Conservation (phyloP, 2,329 filamentous ascomycete species). For the Trichophyton equinum region DNA sequence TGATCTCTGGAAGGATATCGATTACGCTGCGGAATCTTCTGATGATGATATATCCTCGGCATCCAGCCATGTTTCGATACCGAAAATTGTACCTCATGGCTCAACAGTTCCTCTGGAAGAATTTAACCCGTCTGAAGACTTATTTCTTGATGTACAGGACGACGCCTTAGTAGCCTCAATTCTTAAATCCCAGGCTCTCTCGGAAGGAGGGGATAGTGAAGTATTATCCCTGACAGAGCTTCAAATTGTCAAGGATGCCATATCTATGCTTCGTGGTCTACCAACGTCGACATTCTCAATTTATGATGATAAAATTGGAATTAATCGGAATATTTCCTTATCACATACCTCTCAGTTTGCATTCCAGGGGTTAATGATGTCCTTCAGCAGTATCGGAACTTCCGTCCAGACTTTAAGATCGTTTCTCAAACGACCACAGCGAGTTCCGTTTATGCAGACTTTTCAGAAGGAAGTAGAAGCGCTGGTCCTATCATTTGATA, state of each 20-base stretch:
- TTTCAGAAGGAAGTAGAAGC: constrained; percentile 53
- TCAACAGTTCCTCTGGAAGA: constrained; percentile 21
- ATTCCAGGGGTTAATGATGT: constrained; percentile 24
- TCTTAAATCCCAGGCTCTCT: constrained; percentile 20
- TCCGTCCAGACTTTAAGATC: constrained; percentile 36
- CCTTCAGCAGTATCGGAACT: constrained; percentile 39
- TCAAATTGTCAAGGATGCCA: constrained; percentile 59
- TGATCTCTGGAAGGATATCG: constrained; percentile 31
- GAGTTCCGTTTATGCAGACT: constrained; percentile 53
- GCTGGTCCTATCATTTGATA: constrained; percentile 48
- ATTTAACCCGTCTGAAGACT: constrained; percentile 24
- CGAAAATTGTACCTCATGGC: constrained; percentile 20
- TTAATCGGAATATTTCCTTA: constrained; percentile 28
- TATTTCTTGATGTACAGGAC: constrained; percentile 23
- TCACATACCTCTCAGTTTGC: constrained; percentile 23
- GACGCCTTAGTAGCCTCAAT: constrained; percentile 29
- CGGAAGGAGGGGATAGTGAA: constrained; percentile 15
- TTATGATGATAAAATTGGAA: constrained; percentile 22
- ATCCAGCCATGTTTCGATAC: constrained; percentile 22
- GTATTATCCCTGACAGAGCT: constrained; percentile 49
- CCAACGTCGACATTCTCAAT: constrained; percentile 57
- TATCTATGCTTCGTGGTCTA: constrained; percentile 76
- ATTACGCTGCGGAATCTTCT: constrained; percentile 29
- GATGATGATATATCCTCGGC: constrained; percentile 27
- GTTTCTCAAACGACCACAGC: constrained; percentile 38